A percentile compares a stretch with the other conserved stretches of the same genome.
phyloP scores from a whole-genome alignment of 257 asterid genomes.

The Rubia yunnanensis region DNA sequence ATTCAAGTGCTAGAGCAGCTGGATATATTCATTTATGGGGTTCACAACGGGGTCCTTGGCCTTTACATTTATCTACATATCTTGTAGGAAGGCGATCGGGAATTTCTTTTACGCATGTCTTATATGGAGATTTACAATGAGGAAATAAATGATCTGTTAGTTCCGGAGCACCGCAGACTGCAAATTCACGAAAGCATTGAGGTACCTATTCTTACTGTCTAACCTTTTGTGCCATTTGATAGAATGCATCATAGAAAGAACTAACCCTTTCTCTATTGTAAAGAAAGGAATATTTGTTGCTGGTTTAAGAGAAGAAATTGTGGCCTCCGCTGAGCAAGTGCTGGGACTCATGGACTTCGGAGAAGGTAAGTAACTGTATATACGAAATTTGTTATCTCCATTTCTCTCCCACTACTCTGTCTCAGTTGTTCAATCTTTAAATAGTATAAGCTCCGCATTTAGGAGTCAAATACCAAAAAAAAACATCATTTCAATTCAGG shows the following conservation, averaged over 20 bases:
- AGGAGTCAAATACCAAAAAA: neutral
- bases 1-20: neutral
- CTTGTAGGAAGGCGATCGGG: slow-evolving; percentile 63
- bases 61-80: slow-evolving; percentile 8
- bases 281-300: slow-evolving; percentile 97
- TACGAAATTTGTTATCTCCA: neutral
- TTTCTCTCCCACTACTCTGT: neutral
- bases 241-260: neutral
- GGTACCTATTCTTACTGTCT: slow-evolving; percentile 29
- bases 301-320: slow-evolving; percentile 92
- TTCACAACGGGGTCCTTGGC: neutral
- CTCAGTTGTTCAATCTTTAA: neutral
- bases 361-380: slow-evolving; percentile 50
- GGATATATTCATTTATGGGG: neutral
- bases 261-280: slow-evolving; percentile 14
- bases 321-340: slow-evolving; percentile 84
- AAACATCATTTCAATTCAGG: neutral
- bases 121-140: slow-evolving; percentile 95
- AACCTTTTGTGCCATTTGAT: slow-evolving; percentile 3
- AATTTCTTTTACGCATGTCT: slow-evolving; percentile 93
- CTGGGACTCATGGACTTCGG: slow-evolving; percentile 81
- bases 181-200: slow-evolving; percentile 94
- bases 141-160: slow-evolving; percentile 90
- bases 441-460: neutral
- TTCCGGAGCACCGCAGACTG: slow-evolving; percentile 82